Base-by-base conservation (phyloP, 2,329 filamentous ascomycete species). In the Harringtonia aguacate region DNA sequence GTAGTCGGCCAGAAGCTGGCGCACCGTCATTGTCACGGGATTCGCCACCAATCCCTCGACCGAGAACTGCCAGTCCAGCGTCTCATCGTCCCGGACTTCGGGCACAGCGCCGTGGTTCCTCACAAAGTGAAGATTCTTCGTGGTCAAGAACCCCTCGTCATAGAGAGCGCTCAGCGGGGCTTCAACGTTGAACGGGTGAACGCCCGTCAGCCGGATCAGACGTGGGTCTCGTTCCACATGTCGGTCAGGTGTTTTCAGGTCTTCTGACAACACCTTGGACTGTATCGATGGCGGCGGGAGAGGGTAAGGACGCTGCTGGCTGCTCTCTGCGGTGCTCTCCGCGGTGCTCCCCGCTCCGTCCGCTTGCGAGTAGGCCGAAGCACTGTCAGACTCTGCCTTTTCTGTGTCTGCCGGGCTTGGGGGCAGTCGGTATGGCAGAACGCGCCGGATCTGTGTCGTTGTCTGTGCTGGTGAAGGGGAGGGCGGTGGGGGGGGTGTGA, bases 161-260 rank as follows among this genome's bases (percentile, higher is more conserved):
- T 80, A 95, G 1, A 95, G 68, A 15, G 79, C 78, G 44, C 77
- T 85, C 9, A 95, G 65, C 0, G 89, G 88, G 10, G 89, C 75
- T 62, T 95, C 89, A 39, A 85, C 82, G 54, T 95, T 95, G 68
- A 94, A 94, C 1, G 89, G 89, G 61, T 95, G 89, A 7, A 86
- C 75, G 21, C 89, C 89, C 12, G 89, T 95, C 14, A 95, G 68
- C 41, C 89, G 76, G 51, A 95, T 92, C 15, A 95, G 69, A 34
- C 88, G 75, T 1, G 83, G 70, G 62, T 95, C 88, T 59, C 89
- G 73, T 20, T 80, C 72, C 18, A 95, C 84, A 67, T 90, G 86
- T 52, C 39, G 33, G 29, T 46, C 44, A 9, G 44, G 44, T 10
- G 44, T 46, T 14, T 84, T 82, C 50, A 84, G 69, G 58, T 95